Percentiles rank a stretch among this genome's conserved stretches.
phyloP scores from a whole-genome alignment of 495 filamentous ascomycete genomes.

The Cercophora sp. region DNA sequence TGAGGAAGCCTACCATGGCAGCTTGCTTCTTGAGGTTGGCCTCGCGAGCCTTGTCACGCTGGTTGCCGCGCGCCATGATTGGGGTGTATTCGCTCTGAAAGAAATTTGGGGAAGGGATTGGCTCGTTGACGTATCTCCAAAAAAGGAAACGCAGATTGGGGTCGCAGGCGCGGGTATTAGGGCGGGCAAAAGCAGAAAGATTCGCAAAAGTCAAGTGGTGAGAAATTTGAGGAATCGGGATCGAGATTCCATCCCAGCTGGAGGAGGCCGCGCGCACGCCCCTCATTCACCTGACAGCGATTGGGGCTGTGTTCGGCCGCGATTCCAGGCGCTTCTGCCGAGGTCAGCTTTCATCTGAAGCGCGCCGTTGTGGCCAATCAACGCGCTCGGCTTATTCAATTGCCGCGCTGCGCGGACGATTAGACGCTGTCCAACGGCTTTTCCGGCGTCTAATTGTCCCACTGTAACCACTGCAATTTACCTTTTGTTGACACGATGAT shows the following conservation, averaged over 20 bases:
- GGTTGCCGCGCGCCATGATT: constrained; percentile 85
- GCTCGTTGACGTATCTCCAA: neutral
- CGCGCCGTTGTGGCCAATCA: constrained; percentile 19
- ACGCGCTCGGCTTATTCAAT: constrained; percentile 16
- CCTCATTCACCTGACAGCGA: neutral
- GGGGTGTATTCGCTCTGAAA: neutral
- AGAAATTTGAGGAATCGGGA: constrained; percentile 2
- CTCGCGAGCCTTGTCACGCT: constrained; percentile 83
- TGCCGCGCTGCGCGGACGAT: constrained; percentile 6
- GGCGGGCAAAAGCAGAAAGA: neutral
- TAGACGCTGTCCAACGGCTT: neutral
- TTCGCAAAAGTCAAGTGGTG: neutral
- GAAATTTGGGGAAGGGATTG: neutral
- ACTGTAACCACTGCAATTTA: constrained; percentile 1
- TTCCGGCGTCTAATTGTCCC: neutral
- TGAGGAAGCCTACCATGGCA: constrained; percentile 44
- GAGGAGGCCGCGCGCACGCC: neutral
- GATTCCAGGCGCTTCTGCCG: constrained; percentile 21
- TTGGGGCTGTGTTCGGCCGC: constrained; percentile 13
- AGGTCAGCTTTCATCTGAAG: constrained; percentile 5
- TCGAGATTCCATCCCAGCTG: too few relatives aligned
- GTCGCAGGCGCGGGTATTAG: neutral
- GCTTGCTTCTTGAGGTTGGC: constrained; percentile 68
- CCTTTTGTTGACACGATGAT: neutral
- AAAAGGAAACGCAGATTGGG: neutral